Conservation (phyloP, 768 basidiomycete species). For the Asterophora parasitica region DNA sequence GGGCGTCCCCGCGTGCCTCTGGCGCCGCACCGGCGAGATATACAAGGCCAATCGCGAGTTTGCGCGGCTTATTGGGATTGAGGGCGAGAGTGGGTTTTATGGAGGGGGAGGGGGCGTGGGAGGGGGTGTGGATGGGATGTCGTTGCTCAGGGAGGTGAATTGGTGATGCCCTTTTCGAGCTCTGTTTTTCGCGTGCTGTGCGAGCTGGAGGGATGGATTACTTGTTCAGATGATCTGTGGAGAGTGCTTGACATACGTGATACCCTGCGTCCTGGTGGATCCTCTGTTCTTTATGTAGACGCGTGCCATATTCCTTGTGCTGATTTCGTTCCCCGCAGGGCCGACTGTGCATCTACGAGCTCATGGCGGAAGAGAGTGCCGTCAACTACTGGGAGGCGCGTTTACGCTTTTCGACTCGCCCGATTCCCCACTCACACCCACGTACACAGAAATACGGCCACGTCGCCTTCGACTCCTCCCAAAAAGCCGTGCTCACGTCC, state of each 20-base stretch:
- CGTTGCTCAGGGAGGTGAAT: too few species aligned
- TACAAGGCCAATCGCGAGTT: conserved; percentile 98
- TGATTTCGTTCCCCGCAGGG: conserved; percentile 40
- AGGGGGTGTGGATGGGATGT: too few species aligned
- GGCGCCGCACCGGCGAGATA: conserved; percentile 96
- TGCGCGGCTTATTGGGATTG: conserved; percentile 83
- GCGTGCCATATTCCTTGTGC: too few species aligned
- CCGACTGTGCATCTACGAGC: conserved; percentile 91
- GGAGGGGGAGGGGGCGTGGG: too few species aligned
- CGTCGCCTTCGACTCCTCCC: conserved; percentile 86
- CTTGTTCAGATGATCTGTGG: too few species aligned
- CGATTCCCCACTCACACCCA: neutral
- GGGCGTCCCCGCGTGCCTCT: conserved; percentile 95
- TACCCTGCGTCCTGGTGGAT: too few species aligned
- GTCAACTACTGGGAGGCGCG: conserved; percentile 95
- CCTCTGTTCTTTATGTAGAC: too few species aligned
- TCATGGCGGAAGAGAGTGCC: conserved; percentile 96
- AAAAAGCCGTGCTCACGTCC: conserved; percentile 90
- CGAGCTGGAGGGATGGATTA: too few species aligned
- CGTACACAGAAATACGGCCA: conserved; percentile 80
- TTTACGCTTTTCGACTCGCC: neutral
- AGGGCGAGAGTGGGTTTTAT: conserved; percentile 35
- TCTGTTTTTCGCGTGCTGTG: too few species aligned
- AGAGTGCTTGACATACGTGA: too few species aligned
- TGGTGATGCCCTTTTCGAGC: too few species aligned